Conservation (phyloP, 306 rosid species). For the Cucurbita moschata region DNA sequence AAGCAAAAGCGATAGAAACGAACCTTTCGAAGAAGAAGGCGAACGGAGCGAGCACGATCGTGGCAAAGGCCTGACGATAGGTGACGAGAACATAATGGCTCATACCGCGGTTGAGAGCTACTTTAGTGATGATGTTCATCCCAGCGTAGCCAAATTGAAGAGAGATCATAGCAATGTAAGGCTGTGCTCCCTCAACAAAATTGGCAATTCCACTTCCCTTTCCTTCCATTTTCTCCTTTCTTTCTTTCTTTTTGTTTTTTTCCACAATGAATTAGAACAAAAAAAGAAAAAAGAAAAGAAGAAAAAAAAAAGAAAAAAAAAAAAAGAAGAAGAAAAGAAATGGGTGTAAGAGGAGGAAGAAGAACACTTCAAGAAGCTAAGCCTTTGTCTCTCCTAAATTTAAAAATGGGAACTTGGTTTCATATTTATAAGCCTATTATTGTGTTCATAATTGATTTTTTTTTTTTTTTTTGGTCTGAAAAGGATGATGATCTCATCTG, state of each 20-base stretch:
- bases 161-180: slow-evolving; percentile 82
- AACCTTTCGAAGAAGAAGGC: slow-evolving; percentile 79
- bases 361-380: slow-evolving; percentile 3
- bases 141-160: slow-evolving; percentile 96
- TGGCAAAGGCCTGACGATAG: slow-evolving; percentile 82
- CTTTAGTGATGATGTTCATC: slow-evolving; percentile 84
- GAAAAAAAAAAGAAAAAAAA: no score
- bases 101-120: slow-evolving; percentile 85
- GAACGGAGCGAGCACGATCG: slow-evolving; percentile 72
- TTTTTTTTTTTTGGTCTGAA: neutral
- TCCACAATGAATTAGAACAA: no score
- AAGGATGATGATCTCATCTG: neutral
- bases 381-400: neutral
- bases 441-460: neutral
- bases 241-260: neutral
- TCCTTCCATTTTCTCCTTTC: neutral
- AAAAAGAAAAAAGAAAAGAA: neutral
- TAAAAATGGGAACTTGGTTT: neutral
- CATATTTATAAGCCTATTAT: neutral
- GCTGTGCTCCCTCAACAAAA: slow-evolving; percentile 42
- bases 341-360: neutral
- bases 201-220: slow-evolving; percentile 3
- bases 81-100: slow-evolving; percentile 86
- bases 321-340: neutral
- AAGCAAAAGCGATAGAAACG: neutral